Evolutionary conservation across 2,329 filamentous ascomycete genomes (phyloP).

Genomic region (Alternaria viburni): DNA sequence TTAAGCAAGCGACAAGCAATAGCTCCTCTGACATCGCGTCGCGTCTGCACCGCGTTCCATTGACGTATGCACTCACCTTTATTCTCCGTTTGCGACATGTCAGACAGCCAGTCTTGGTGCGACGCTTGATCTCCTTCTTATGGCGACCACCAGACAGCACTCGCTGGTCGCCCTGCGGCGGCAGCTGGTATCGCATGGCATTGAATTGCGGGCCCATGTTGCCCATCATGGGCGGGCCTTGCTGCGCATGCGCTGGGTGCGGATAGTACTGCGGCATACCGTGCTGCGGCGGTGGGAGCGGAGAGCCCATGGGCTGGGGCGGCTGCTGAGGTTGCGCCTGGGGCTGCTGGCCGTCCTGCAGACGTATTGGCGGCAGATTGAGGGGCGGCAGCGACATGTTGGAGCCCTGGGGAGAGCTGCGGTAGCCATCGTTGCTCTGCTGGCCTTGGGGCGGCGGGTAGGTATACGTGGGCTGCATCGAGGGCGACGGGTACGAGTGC

Average conservation of each 20-base stretch:
- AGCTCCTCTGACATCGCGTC: conserved; percentile 28
- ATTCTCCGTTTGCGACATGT: conserved; percentile 68
- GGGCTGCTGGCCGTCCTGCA: conserved; percentile 53
- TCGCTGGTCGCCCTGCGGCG: conserved; percentile 57
- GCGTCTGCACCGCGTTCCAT: conserved; percentile 36
- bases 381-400: conserved; percentile 54
- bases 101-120: conserved; percentile 75
- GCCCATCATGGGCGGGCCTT: conserved; percentile 58
- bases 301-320: conserved; percentile 58
- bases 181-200: conserved; percentile 62
- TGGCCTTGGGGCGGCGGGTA: conserved; percentile 54
- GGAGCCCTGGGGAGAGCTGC: conserved; percentile 54
- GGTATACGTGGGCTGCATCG: conserved; percentile 56
- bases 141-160: conserved; percentile 68
- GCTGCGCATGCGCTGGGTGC: conserved; percentile 47
- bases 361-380: conserved; percentile 59
- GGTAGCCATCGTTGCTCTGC: conserved; percentile 51
- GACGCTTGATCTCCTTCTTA: conserved; percentile 76
- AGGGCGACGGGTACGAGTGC: conserved; percentile 59
- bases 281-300: conserved; percentile 60
- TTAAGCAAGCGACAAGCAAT: conserved; percentile 32
- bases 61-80: conserved; percentile 62
- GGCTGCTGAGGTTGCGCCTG: conserved; percentile 37
- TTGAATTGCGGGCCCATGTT: conserved; percentile 56
- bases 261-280: conserved; percentile 62